Evolutionary conservation across 495 filamentous ascomycete species (phyloP), one percentile per base, ranked within the genome.

Genomic region (Penicillium malachiteum): DNA sequence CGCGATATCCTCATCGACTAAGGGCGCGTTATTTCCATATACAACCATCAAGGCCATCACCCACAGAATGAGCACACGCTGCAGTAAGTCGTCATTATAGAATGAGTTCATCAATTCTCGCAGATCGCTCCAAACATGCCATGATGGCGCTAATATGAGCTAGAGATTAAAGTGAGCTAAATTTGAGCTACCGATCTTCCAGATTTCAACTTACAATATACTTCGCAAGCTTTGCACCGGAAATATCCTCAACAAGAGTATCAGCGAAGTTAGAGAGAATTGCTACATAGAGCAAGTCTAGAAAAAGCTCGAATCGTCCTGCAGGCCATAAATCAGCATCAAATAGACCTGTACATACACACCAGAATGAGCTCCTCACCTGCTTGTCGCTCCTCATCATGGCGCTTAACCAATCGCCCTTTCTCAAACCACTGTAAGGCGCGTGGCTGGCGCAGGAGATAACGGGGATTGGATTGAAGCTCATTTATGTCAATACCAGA

Each of bases 71-170:
- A 76, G 62, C 11, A 71, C 38, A 26, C 78, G 74, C 45, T 80
- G 76, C 0, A 75, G 57, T 11, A 80, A 46, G 55, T 80, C 78
- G 43, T 80, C 75, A 56, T 75, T 79, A 55, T 74, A 76, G 66
- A 78, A 79, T 8, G 67, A 72, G 67, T 75, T 76, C 77, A 79
- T 78, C 39, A 78, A 50, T 54, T 75, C 75, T 49, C 71, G 71
- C 3, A 78, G 62, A 47, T 77, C 75, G 50, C 69, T 73, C 78
- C 78, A 81, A 8, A 78, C 64, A 33, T 78, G 71, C 78, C 78
- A 78, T 54, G 71, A 70, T 39, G 76, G 74, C 7, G 73, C 69
- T 0, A 76, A 62, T 42, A 74, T 72, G 0, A 77, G 63, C 65
- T 74, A 21, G 55, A 48, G n/a, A 13, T 37, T 14, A 4, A 14